phyloP scores from a whole-genome alignment of 495 filamentous ascomycete genomes.

The Neurospora discreta region DNA sequence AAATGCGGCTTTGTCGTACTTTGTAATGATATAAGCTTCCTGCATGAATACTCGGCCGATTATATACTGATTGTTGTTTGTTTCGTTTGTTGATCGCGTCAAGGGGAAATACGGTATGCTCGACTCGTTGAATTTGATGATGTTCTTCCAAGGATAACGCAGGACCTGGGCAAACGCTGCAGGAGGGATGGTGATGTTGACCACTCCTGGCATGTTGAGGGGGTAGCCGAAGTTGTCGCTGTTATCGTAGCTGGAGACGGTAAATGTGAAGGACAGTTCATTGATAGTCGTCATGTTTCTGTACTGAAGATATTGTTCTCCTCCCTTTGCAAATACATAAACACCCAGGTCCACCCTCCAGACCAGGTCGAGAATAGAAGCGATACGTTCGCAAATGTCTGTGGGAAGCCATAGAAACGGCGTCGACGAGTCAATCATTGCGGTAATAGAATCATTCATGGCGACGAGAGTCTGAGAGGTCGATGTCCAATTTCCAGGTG shows the following conservation, averaged over 20 bases:
- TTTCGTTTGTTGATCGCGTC: conserved; percentile 28
- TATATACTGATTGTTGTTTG: conserved; percentile 43
- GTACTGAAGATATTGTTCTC: conserved; percentile 23
- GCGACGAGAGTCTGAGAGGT: conserved; percentile 26
- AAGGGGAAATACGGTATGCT: conserved; percentile 53
- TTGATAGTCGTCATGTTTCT: conserved; percentile 19
- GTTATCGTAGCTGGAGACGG: conserved; percentile 40
- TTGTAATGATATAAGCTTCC: conserved; percentile 57
- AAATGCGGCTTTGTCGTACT: conserved; percentile 52
- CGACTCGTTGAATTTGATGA: conserved; percentile 31
- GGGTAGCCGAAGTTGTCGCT: conserved; percentile 31
- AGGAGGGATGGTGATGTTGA: conserved; percentile 54
- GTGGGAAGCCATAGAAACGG: conserved; percentile 58
- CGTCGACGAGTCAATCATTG: conserved; percentile 55
- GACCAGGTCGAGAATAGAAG: conserved; percentile 43
- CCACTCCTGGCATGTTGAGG: conserved; percentile 32
- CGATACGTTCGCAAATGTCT: conserved; percentile 51
- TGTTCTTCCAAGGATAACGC: conserved; percentile 43
- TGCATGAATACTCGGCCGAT: conserved; percentile 61
- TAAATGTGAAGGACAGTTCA: conserved; percentile 46
- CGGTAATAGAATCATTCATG: conserved; percentile 36
- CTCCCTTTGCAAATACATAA: conserved; percentile 28
- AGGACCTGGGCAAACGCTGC: conserved; percentile 52
- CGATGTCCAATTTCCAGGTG: conserved; percentile 29
- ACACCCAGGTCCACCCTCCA: conserved; percentile 41